Conservation (phyloP, 2,329 filamentous ascomycete genomes). For the Pyricularia grisea region DNA sequence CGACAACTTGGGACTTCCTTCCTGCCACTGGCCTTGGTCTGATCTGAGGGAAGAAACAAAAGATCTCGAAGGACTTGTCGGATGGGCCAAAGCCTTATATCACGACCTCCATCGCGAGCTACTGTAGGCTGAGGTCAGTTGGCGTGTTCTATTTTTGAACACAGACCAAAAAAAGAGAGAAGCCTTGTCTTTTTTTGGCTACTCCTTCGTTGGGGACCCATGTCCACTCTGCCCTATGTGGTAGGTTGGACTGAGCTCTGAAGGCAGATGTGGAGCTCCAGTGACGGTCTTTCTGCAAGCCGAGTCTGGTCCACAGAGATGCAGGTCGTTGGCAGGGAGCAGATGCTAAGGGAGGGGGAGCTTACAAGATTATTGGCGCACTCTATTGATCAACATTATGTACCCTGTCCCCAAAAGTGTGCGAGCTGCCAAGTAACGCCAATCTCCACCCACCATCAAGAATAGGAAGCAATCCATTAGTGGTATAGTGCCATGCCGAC, state of each 20-base stretch:
- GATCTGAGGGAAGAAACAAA: constrained; percentile 5
- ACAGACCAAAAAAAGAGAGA: not conserved
- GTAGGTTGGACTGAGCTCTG: constrained; percentile 4
- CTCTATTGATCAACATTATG: not conserved
- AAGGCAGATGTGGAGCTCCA: not conserved
- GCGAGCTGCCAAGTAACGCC: not conserved
- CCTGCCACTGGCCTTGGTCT: constrained; percentile 5
- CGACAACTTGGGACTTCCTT: constrained; percentile 5
- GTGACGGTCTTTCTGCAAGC: not conserved
- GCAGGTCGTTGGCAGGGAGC: not conserved
- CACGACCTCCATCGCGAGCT: not conserved
- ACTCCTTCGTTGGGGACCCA: not conserved
- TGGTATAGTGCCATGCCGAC: not conserved
- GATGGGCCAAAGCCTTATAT: constrained; percentile 3
- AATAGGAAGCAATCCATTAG: constrained; percentile 1
- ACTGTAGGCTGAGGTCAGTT: not conserved
- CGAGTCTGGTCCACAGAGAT: not conserved
- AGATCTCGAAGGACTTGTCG: not conserved
- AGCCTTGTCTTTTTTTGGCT: constrained; percentile 1
- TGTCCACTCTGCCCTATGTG: constrained; percentile 5
- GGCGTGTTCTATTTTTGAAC: constrained; percentile 6
- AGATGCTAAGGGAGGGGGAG: not conserved
- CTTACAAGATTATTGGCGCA: constrained; percentile 2
- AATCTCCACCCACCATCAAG: constrained; percentile 4
- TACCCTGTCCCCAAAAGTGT: not conserved